Conservation (phyloP, 129 eudicot genomes). For the Helichrysum umbraculigerum region DNA sequence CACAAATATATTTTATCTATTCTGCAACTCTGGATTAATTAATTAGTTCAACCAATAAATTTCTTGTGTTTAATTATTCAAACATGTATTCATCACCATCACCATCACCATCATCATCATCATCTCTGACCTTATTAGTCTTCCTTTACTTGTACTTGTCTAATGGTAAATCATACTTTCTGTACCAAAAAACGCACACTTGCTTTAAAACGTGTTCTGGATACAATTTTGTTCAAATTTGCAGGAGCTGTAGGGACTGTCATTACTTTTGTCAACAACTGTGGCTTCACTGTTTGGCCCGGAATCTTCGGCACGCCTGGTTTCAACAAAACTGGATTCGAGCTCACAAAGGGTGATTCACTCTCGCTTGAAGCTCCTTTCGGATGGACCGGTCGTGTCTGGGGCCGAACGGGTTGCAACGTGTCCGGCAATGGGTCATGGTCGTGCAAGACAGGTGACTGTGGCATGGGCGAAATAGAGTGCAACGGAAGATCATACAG, state of each 20-base stretch:
- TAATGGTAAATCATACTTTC: constrained; percentile 8
- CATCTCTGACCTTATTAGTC: constrained; percentile 3
- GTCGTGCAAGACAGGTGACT: constrained; percentile 22
- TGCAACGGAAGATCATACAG: not conserved
- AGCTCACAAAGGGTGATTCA: constrained; percentile 22
- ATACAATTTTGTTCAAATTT: constrained; percentile 14
- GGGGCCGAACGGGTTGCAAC: constrained; percentile 32
- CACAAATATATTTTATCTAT: not conserved
- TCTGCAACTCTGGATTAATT: not conserved
- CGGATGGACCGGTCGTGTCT: constrained; percentile 12
- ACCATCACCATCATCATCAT: constrained; percentile 6
- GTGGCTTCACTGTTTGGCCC: constrained; percentile 28
- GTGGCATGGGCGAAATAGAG: constrained; percentile 17
- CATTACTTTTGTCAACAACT: constrained; percentile 14
- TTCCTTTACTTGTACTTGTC: constrained; percentile 11
- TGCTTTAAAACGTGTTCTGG: not conserved
- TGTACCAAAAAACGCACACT: not conserved
- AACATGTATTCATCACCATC: too few species aligned
- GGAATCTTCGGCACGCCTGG: not conserved
- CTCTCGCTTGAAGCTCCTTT: constrained; percentile 15
- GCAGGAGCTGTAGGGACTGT: constrained; percentile 24
- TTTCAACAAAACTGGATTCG: constrained; percentile 10
- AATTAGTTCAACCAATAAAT: not conserved
- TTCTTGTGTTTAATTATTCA: not conserved
- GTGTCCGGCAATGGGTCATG: constrained; percentile 9